phyloP scores from a whole-genome alignment of 805 yeast genomes.

The Wickerhamiella kurtzmanii region DNA sequence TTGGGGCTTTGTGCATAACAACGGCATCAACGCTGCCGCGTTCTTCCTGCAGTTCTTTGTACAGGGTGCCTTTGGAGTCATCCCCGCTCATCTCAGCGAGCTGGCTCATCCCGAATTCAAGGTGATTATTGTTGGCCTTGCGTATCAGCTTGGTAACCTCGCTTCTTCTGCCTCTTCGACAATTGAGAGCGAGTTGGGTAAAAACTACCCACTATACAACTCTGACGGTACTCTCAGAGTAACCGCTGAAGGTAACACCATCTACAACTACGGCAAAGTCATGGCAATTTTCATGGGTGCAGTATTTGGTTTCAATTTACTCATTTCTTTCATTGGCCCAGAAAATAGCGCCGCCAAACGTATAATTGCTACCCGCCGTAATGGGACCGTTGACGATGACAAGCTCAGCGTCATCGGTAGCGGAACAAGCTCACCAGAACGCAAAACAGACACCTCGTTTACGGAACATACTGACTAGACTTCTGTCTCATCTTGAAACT shows the following conservation, averaged over 20 bases:
- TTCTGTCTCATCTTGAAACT: background rate
- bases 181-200: constrained; percentile 52
- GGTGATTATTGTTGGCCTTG: constrained; percentile 46
- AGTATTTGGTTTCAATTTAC: constrained; percentile 40
- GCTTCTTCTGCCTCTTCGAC: constrained; percentile 61
- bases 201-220: constrained; percentile 39
- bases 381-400: background rate
- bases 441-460: background rate
- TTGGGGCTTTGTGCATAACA: constrained; percentile 36
- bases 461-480: background rate
- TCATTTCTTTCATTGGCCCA: constrained; percentile 43
- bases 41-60: constrained; percentile 54
- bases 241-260: constrained; percentile 19
- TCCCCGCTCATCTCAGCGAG: constrained; percentile 54
- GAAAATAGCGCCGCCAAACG: constrained; percentile 25
- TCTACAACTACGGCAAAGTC: constrained; percentile 51
- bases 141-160: constrained; percentile 61
- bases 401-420: background rate
- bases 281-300: constrained; percentile 60
- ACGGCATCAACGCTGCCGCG: constrained; percentile 43
- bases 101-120: constrained; percentile 52
- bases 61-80: constrained; percentile 65
- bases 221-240: constrained; percentile 4
- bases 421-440: background rate
- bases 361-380: constrained; percentile 2